These are phyloP conservation scores for Knoxdaviesia capensis DNA, from an alignment of 2,329 filamentous ascomycete genomes.

Conservation along the genomic window DNA sequence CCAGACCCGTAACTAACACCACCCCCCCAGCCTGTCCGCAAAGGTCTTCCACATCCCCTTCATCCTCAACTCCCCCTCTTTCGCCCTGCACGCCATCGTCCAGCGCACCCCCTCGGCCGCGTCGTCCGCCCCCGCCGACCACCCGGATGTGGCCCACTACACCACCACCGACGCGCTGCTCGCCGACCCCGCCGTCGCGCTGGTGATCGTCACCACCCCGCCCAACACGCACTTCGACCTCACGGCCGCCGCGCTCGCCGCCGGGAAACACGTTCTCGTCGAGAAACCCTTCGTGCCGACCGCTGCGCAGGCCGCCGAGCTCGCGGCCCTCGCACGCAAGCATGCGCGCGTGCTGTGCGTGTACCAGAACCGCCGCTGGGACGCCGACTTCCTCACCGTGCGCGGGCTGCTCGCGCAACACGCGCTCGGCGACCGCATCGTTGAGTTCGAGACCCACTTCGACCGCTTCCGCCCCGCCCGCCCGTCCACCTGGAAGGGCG, in stretches of 20 bases:
- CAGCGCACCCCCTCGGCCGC: constrained; percentile 46
- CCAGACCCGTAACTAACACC: constrained; percentile 5
- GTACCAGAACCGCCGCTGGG: constrained; percentile 64
- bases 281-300: constrained; percentile 73
- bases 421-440: constrained; percentile 41
- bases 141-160: constrained; percentile 45
- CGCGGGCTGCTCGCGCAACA: constrained; percentile 37
- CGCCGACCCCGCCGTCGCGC: constrained; percentile 42
- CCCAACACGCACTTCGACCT: constrained; percentile 52
- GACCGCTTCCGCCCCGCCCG: constrained; percentile 48
- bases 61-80: constrained; percentile 39
- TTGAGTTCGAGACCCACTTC: constrained; percentile 66
- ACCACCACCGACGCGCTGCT: constrained; percentile 41
- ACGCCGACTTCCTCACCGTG: constrained; percentile 56
- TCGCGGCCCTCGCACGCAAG: constrained; percentile 33
- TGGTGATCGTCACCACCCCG: constrained; percentile 52
- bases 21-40: constrained; percentile 30
- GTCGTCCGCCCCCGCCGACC: constrained; percentile 48
- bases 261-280: constrained; percentile 58
- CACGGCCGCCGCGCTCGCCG: constrained; percentile 41
- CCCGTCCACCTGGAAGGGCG: constrained; percentile 46
- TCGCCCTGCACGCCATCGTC: constrained; percentile 55
- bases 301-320: constrained; percentile 41
- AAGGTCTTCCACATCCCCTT: constrained; percentile 76
- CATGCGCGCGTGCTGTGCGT: constrained; percentile 36